Evolutionary conservation across 2,329 filamentous ascomycete genomes (phyloP).

Genomic region (Claviceps sorghi): DNA sequence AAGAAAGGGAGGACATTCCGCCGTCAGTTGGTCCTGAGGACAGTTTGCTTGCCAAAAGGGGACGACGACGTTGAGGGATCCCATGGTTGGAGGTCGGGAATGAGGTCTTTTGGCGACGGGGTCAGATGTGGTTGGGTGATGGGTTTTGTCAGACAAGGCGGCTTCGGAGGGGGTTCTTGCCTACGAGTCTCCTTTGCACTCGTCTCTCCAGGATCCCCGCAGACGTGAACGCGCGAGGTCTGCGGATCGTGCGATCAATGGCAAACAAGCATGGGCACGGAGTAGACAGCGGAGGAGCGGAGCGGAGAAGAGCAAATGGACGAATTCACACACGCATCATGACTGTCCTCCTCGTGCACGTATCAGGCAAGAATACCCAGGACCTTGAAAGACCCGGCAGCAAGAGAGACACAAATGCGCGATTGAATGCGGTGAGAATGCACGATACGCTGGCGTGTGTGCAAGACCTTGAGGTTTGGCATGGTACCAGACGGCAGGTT

Average conservation of each 20-base stretch:
- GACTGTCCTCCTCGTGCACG: background rate
- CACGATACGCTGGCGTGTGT: background rate
- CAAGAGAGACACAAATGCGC: background rate
- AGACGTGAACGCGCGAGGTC: background rate
- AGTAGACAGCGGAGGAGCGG: background rate
- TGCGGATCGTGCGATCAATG: background rate
- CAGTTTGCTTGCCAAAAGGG: constrained; percentile 81
- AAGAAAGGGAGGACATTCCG: constrained; percentile 60
- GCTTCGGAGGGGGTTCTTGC: background rate
- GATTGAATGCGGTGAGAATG: background rate
- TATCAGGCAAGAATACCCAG: too few relatives aligned
- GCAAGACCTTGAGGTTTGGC: too few relatives aligned
- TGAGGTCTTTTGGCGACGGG: background rate
- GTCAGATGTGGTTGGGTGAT: background rate
- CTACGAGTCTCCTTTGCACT: background rate
- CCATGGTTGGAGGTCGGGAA: constrained; percentile 17
- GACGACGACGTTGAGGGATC: constrained; percentile 16
- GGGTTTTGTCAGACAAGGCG: background rate
- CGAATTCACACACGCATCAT: background rate
- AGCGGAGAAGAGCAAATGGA: background rate
- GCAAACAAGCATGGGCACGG: background rate
- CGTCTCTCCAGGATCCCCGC: too few relatives aligned
- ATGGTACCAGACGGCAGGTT: too few relatives aligned
- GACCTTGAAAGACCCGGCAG: too few relatives aligned
- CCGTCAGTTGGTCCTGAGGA: constrained; percentile 43